Conservation (phyloP, 768 basidiomycete genomes). For the Terana coerulea region DNA sequence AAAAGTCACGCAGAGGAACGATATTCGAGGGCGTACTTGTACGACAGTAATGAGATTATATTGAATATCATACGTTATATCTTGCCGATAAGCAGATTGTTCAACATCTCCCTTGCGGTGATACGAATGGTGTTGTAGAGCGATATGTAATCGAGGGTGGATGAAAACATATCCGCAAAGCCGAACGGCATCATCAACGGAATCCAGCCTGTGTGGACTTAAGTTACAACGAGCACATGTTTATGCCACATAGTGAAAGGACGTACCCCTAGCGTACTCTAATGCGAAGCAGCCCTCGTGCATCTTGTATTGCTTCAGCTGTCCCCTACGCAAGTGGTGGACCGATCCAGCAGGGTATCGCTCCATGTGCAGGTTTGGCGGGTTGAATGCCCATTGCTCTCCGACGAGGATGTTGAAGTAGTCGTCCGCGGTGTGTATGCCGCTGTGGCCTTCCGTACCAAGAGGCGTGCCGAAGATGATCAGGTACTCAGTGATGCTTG, state of each 20-base stretch:
- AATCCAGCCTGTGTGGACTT: constrained; percentile 80
- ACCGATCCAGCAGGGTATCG: constrained; percentile 80
- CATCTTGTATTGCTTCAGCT: constrained; percentile 97
- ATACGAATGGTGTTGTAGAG: constrained; percentile 74
- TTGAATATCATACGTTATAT: too few species aligned
- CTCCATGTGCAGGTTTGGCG: constrained; percentile 84
- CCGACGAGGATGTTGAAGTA: constrained; percentile 95
- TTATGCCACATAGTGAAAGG: constrained; percentile 1
- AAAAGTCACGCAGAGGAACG: too few species aligned
- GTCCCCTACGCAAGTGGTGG: constrained; percentile 78
- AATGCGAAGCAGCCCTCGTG: constrained; percentile 93
- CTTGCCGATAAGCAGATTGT: constrained; percentile 82
- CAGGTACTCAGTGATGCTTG: constrained; percentile 94
- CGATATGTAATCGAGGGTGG: constrained; percentile 85
- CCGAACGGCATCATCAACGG: constrained; percentile 96
- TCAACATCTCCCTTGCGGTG: constrained; percentile 79
- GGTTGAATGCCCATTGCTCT: constrained; percentile 89
- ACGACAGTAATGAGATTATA: too few species aligned
- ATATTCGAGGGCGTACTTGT: too few species aligned
- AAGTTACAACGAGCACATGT: too few species aligned
- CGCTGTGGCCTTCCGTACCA: constrained; percentile 95
- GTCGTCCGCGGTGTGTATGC: constrained; percentile 93
- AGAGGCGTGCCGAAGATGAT: constrained; percentile 95
- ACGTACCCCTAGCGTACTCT: constrained; percentile 88
- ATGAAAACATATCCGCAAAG: constrained; percentile 77